phyloP scores from a whole-genome alignment of 352 stramenopile species.

The Globisporangium middletonii region DNA sequence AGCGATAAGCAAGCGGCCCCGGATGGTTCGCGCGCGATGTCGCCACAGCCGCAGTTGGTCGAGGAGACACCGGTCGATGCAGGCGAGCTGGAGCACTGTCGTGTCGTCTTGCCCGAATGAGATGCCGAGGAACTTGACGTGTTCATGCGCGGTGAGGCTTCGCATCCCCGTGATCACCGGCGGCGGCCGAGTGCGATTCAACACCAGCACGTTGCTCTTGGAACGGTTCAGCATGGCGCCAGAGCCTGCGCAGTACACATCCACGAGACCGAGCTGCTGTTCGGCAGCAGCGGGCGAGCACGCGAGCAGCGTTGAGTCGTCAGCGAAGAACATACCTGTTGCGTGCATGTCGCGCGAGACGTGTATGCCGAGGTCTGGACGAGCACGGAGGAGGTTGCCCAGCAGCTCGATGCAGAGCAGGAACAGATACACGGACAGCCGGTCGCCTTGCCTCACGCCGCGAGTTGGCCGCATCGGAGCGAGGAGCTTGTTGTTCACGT shows the following conservation, averaged over 20 bases:
- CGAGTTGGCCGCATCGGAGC: too few relatives aligned
- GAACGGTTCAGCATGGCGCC: slow-evolving; percentile 15
- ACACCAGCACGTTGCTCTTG: slow-evolving; percentile 11
- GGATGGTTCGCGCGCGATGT: slow-evolving; percentile 2
- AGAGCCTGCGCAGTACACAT: slow-evolving; percentile 18
- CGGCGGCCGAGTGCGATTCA: slow-evolving; percentile 1
- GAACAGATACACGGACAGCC: too few relatives aligned
- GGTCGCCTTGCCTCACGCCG: too few relatives aligned
- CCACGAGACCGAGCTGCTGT: slow-evolving; percentile 12
- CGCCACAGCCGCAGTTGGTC: background rate
- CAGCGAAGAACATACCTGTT: too few relatives aligned
- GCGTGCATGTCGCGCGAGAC: too few relatives aligned
- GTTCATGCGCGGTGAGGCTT: background rate
- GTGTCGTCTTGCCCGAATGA: slow-evolving; percentile 6
- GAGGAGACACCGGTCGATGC: background rate
- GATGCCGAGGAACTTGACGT: slow-evolving; percentile 12
- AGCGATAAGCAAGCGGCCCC: slow-evolving; percentile 1
- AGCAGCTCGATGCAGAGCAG: too few relatives aligned
- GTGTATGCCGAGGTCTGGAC: too few relatives aligned
- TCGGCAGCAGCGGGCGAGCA: background rate
- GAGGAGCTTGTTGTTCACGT: too few relatives aligned
- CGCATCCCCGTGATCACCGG: background rate
- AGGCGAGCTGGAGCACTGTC: background rate
- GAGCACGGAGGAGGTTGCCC: too few relatives aligned
- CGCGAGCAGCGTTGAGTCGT: background rate